These are phyloP conservation scores for Gossypium raimondii DNA, from an alignment of 345 rosid genomes.

Conservation along the genomic window DNA sequence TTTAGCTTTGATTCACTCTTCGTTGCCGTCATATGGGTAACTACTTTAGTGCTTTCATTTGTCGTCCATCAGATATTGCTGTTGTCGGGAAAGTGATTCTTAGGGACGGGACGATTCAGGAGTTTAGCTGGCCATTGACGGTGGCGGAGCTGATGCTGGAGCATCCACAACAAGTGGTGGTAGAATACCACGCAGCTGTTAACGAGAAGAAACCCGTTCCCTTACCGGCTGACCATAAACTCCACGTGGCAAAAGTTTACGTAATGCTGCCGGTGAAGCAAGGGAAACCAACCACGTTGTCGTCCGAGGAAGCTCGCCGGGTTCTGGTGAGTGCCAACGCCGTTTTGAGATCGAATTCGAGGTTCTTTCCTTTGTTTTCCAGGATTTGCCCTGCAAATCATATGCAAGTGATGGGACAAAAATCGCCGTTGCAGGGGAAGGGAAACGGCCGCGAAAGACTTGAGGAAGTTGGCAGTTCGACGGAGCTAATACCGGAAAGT, in stretches of 20 bases:
- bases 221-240: conserved; percentile 54
- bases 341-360: conserved; percentile 34
- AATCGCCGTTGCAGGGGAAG: conserved; percentile 14
- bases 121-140: conserved; percentile 29
- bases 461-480: conserved; percentile 7
- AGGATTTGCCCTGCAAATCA: conserved; percentile 33
- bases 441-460: conserved; percentile 5
- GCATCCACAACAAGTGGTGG: conserved; percentile 61
- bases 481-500: conserved; percentile 25
- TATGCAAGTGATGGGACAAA: background rate
- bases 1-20: background rate
- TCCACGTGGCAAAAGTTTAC: conserved; percentile 41
- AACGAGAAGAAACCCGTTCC: conserved; percentile 37
- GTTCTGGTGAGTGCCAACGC: conserved; percentile 38
- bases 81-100: conserved; percentile 42
- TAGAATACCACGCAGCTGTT: conserved; percentile 35
- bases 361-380: conserved; percentile 36
- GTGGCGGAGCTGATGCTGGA: conserved; percentile 69
- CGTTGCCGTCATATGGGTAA: conserved; percentile 40
- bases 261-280: conserved; percentile 50
- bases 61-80: background rate
- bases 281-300: conserved; percentile 40
- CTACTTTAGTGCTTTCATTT: conserved; percentile 16
- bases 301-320: conserved; percentile 38
- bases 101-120: conserved; percentile 42